Evolutionary conservation across 2,329 filamentous ascomycete species (phyloP).

Genomic region (Phaeoacremonium minimum): DNA sequence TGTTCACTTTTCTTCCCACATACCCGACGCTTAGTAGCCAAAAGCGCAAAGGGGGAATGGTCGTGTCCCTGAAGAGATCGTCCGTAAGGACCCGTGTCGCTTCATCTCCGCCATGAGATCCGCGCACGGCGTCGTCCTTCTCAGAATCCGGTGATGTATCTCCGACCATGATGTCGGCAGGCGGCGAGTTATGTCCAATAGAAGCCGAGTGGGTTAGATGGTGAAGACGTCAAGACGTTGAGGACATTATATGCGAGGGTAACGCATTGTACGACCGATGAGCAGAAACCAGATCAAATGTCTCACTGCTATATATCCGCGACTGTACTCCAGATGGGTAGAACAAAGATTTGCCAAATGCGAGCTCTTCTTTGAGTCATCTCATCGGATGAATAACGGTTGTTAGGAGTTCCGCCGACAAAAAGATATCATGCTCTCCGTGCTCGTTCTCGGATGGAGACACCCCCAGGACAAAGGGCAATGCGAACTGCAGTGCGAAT

Average conservation of each 20-base stretch:
- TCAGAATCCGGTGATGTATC: neutral
- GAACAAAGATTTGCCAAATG: conserved; percentile 1
- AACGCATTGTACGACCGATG: conserved; percentile 5
- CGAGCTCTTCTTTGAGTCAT: too few relatives aligned
- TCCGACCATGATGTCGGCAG: conserved; percentile 2
- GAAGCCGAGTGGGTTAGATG: neutral
- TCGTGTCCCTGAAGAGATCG: conserved; percentile 6
- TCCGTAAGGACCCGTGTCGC: neutral
- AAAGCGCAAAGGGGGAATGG: conserved; percentile 23
- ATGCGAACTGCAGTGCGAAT: too few relatives aligned
- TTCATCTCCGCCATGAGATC: neutral
- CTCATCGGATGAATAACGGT: too few relatives aligned
- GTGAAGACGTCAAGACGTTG: neutral
- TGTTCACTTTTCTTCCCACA: neutral
- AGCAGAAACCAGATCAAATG: conserved; percentile 1
- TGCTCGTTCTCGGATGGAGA: too few relatives aligned
- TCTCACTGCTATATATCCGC: conserved; percentile 3
- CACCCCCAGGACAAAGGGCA: too few relatives aligned
- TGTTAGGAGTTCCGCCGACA: neutral
- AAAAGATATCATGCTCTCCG: neutral
- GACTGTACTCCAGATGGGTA: conserved; percentile 5
- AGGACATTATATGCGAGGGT: conserved; percentile 5
- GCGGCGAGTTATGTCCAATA: neutral
- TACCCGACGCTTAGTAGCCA: conserved; percentile 28
- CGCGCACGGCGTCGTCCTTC: neutral